Conservation (phyloP, 108 stramenopile genomes). For the Pinguiococcus pyrenoidosus region DNA sequence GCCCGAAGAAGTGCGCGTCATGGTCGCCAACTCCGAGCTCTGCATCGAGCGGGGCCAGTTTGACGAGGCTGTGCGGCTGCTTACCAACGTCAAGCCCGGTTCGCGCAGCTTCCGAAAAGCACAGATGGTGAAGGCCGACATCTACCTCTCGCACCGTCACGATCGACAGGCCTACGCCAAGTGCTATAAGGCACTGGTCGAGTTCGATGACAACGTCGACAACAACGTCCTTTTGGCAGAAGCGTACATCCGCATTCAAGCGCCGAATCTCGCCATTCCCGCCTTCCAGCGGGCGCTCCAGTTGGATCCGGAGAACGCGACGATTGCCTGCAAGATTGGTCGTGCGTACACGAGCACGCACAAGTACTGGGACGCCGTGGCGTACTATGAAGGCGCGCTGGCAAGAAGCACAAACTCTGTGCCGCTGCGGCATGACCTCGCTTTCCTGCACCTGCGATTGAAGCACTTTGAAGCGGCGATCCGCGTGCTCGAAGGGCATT, state of each 20-base stretch:
- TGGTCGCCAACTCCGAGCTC: slow-evolving; percentile 38
- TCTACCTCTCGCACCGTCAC: slow-evolving; percentile 37
- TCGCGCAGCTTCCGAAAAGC: slow-evolving; percentile 25
- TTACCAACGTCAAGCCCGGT: slow-evolving; percentile 17
- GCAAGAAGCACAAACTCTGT: slow-evolving; percentile 16
- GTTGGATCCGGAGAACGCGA: slow-evolving; percentile 23
- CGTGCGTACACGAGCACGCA: slow-evolving; percentile 40
- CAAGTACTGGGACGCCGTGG: slow-evolving; percentile 43
- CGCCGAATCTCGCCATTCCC: slow-evolving; percentile 41
- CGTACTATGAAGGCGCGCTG: slow-evolving; percentile 45
- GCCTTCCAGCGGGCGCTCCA: slow-evolving; percentile 42
- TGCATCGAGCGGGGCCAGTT: slow-evolving; percentile 30
- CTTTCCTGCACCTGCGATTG: slow-evolving; percentile 36
- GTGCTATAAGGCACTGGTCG: slow-evolving; percentile 42
- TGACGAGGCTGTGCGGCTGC: slow-evolving; percentile 34
- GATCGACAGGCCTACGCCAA: slow-evolving; percentile 37
- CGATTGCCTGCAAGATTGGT: slow-evolving; percentile 36
- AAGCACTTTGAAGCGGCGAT: slow-evolving; percentile 31
- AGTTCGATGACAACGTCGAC: slow-evolving; percentile 8
- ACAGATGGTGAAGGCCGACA: slow-evolving; percentile 36
- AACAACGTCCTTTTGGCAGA: slow-evolving; percentile 38
- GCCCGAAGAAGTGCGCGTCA: slow-evolving; percentile 33
- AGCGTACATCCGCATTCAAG: slow-evolving; percentile 49
- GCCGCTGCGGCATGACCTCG: slow-evolving; percentile 30
- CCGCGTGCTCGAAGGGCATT: slow-evolving; percentile 15